Conservation (phyloP, 2,329 filamentous ascomycete genomes). For the Aspergillus floridensis region DNA sequence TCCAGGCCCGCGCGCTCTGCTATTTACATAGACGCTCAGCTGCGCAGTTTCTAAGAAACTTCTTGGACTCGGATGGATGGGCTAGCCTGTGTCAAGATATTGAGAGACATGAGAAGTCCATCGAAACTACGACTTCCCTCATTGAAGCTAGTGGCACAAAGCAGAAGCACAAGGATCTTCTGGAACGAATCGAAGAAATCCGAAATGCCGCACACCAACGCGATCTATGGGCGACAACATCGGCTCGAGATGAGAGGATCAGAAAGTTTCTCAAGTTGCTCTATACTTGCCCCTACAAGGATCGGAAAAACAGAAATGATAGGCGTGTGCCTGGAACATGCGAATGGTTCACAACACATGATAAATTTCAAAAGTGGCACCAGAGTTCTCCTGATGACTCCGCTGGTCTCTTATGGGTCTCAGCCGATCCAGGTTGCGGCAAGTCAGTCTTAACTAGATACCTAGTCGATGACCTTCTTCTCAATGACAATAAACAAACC, state of each 20-base stretch:
- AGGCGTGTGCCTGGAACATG: slow-evolving; percentile 26
- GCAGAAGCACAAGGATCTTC: too few relatives aligned
- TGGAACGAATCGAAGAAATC: too few relatives aligned
- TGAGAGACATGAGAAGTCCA: too few relatives aligned
- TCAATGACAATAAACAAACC: neutral
- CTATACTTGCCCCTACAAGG: neutral
- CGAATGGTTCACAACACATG: slow-evolving; percentile 31
- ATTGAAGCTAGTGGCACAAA: too few relatives aligned
- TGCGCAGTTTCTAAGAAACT: too few relatives aligned
- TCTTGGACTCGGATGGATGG: too few relatives aligned
- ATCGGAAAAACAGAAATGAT: neutral
- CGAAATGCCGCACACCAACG: too few relatives aligned
- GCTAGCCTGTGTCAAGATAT: too few relatives aligned
- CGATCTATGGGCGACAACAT: too few relatives aligned
- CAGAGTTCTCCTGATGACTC: neutral
- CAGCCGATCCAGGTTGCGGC: slow-evolving; percentile 30
- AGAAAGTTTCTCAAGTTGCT: neutral
- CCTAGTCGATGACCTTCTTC: slow-evolving; percentile 13
- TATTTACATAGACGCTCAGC: too few relatives aligned
- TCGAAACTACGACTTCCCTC: too few relatives aligned
- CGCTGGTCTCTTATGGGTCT: slow-evolving; percentile 26
- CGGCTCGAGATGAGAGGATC: neutral
- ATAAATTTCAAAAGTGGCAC: slow-evolving; percentile 25
- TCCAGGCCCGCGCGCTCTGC: too few relatives aligned
- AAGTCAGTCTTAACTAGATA: slow-evolving; percentile 26